These are phyloP conservation scores for Alternaria longipes DNA, from an alignment of 2,329 filamentous ascomycete species.

Conservation along the genomic window DNA sequence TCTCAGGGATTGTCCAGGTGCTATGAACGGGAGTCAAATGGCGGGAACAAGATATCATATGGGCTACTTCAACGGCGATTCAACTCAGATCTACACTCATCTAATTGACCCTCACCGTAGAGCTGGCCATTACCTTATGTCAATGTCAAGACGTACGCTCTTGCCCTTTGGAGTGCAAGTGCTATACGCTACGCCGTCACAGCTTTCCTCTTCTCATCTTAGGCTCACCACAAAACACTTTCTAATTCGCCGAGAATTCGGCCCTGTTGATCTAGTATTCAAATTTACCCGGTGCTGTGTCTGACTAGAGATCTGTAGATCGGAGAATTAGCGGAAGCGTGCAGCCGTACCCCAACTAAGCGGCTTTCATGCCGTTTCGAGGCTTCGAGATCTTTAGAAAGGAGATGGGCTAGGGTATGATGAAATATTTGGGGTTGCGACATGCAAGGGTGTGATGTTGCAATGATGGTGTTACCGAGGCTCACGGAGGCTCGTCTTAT, in stretches of 20 bases:
- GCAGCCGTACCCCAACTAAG: neutral
- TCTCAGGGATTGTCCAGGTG: neutral
- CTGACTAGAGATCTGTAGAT: slow-evolving; percentile 1
- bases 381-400: neutral
- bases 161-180: neutral
- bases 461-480: neutral
- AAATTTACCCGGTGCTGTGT: slow-evolving; percentile 3
- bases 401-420: neutral
- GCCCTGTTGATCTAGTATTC: neutral
- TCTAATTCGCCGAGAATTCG: neutral
- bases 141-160: neutral
- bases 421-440: neutral
- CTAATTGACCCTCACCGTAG: neutral
- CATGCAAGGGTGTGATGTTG: neutral
- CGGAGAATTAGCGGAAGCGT: slow-evolving; percentile 2
- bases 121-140: neutral
- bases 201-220: neutral
- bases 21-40: neutral
- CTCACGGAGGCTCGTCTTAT: too few species aligned
- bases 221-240: neutral
- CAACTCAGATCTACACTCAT: neutral
- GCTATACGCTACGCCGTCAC: neutral
- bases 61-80: neutral
- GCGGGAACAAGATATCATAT: neutral
- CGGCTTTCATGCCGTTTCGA: slow-evolving; percentile 4